Conservation (phyloP, 192 early-diverging fungal genomes). For the Mortierella hygrophila region DNA sequence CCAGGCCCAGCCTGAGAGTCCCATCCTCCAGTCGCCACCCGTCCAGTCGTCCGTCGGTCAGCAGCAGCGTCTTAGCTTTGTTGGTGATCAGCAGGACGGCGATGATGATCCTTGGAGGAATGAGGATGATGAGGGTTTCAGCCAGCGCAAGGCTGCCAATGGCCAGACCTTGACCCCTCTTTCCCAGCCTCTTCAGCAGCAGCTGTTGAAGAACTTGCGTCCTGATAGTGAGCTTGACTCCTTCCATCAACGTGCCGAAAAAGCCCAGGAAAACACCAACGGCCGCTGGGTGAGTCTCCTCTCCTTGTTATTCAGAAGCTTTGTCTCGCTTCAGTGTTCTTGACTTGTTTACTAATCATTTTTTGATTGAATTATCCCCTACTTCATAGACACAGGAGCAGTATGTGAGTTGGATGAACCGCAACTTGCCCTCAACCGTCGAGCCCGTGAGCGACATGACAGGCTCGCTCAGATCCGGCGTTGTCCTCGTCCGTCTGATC, state of each 20-base stretch:
- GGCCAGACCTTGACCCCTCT: background rate
- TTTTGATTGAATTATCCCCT: background rate
- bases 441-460: conserved; percentile 58
- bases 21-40: conserved; percentile 11
- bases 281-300: conserved; percentile 20
- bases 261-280: background rate
- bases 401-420: conserved; percentile 66
- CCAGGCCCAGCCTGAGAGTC: background rate
- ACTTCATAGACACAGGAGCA: conserved; percentile 47
- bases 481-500: conserved; percentile 61
- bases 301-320: too few species aligned
- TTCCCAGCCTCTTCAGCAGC: conserved; percentile 8
- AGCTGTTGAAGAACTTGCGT: conserved; percentile 18
- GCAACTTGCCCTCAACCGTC: conserved; percentile 47
- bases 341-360: background rate
- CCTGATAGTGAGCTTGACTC: conserved; percentile 49
- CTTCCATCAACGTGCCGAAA: background rate
- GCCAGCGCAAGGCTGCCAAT: background rate
- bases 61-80: conserved; percentile 48
- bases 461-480: conserved; percentile 61
- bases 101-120: conserved; percentile 57
- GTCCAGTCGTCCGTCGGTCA: background rate
- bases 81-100: conserved; percentile 23
- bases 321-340: background rate
- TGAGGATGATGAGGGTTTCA: conserved; percentile 53